Evolutionary conservation across 192 early-diverging fungal genomes (phyloP), one percentile per base, ranked within the genome.

Genomic region (Allomyces javanicus): DNA sequence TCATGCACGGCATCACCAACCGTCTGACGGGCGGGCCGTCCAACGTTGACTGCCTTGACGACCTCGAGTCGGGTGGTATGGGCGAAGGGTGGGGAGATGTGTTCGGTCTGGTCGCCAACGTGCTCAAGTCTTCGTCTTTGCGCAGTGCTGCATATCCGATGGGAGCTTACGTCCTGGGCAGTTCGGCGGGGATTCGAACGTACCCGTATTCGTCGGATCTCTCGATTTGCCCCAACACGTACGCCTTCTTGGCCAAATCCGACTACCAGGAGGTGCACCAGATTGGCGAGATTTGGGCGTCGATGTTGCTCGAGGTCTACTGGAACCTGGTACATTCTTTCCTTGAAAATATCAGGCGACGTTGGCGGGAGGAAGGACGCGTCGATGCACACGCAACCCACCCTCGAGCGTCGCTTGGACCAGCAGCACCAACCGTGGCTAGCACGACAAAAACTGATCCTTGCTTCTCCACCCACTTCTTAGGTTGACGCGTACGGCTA

Each of bases 11-110:
- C 62, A 88, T 97, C 63, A 89, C 87, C 19, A 95, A 81, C 44
- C 81, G 93, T 27, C 75, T 97, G 68, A 95, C 92, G 0, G 94
- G 94, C 65, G 94, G 94, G 12, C 92, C 91, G 9, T 77, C 80
- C 66, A 95, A 98, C 84, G 78, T 81, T 44, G 85, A 85, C 63
- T 98, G 95, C 67, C 79, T 98, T 65, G 84, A 81, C 61, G 85
- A 82, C 79, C 90, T 89, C 55, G 89, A 92, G 77, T 73, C 87
- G 43, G 91, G 89, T 64, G 91, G 88, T 44, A 92, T 91, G 88
- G 88, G 92, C 63, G 94, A 97, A 77, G 92, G 94, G 17, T 97
- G 92, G 91, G 91, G 91, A 23, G 94, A 97, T 70, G 33, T 40
- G 33, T 40, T 40, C 33, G 89, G 90, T 19, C 89, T 88, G 11